Base-by-base conservation (phyloP, 2,329 filamentous ascomycete species). In the Huntiella bhutanensis region DNA sequence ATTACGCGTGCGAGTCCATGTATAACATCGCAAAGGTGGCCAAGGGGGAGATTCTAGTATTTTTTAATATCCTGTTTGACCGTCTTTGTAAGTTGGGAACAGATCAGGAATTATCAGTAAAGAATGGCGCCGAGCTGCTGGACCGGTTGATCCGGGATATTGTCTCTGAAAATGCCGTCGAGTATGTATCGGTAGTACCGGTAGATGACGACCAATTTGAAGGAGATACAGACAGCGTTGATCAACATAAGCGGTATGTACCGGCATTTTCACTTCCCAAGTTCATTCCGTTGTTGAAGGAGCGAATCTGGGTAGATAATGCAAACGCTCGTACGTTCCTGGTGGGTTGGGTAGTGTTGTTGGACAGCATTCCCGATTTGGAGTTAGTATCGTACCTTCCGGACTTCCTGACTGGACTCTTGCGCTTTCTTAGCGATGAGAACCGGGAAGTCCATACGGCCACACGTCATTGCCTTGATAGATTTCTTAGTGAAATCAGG, bases 1-100 rank as follows among this genome's bases (percentile, higher is more conserved):
- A 98, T 62, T 98, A 98, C 64, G 91, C 91, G 17, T 98, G 91
- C 64, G 91, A 98, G 67, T 92, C 87, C 62, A 98, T 98, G 91
- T 98, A 98, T 66, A 98, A 98, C 63, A 98, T 98, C 58, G 87
- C 91, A 58, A 98, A 98, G 65, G 91, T 98, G 41, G 91, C 88
- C 51, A 98, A 98, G 64, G 91, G 92, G 34, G 91, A 98, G 63
- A 91, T 98, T 15, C 64, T 98, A 53, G 75, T 92, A 36, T 98
- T 94, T 67, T 98, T 98, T 64, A 98, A 98, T 63, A 82, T 92
- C 56, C 91, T 98, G 52, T 98, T 98, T 58, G 91, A 98, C 65
- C 86, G 91, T 16, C 68, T 98, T 46, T 94, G 87, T 67, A 96
- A 95, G 73, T 75, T 98, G 54, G 87, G 88, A 12, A 91, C 91